Percentiles rank a stretch among this genome's conserved stretches.
phyloP scores from a whole-genome alignment of 371 early-diverging fungal species.

The Umbelopsis sp. region DNA sequence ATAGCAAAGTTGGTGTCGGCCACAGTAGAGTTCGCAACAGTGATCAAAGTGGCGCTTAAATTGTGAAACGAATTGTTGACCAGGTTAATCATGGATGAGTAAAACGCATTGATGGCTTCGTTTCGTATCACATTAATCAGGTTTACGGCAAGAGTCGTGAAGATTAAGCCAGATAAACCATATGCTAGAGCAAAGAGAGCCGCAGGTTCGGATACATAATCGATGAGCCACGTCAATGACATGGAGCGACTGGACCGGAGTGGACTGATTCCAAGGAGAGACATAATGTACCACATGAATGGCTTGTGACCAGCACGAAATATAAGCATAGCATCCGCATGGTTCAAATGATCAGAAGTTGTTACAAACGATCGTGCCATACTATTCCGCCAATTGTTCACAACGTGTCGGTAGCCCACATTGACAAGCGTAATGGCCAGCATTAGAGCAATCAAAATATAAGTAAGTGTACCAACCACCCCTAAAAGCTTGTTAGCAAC shows the following conservation, averaged over 20 bases:
- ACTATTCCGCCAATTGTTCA: neutral
- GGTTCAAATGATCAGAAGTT: neutral
- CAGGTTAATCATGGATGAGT: conserved; percentile 4
- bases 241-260: neutral
- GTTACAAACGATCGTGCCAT: neutral
- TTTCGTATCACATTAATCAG: conserved; percentile 2
- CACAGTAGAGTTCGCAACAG: neutral
- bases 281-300: conserved; percentile 10
- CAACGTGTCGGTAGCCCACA: neutral
- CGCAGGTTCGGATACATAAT: conserved; percentile 34
- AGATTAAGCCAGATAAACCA: conserved; percentile 29
- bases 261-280: neutral
- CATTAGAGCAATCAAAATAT: neutral
- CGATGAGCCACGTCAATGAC: conserved; percentile 20
- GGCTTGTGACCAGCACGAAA: conserved; percentile 10
- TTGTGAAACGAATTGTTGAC: conserved; percentile 8
- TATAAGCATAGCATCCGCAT: neutral
- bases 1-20: conserved; percentile 5
- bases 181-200: conserved; percentile 33
- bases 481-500: neutral
- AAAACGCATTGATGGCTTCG: neutral
- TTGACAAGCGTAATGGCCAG: neutral
- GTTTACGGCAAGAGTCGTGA: neutral
- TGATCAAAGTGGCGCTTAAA: neutral
- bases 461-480: neutral